Evolutionary conservation across 805 yeast genomes (phyloP).

Genomic region (Lipomyces lipofer): DNA sequence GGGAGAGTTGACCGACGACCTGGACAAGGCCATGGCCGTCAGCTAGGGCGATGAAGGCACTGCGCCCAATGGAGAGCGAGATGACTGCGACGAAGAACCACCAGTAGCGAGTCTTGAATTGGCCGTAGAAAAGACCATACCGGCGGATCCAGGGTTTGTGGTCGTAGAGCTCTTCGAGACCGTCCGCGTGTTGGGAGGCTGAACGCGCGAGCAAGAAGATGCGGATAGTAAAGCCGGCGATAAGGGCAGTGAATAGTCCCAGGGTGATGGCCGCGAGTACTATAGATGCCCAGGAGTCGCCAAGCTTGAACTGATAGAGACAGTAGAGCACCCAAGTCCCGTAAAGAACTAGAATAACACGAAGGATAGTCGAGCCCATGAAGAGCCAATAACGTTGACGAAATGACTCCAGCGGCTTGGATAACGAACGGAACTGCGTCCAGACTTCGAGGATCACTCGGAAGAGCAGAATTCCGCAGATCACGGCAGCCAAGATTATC

Average conservation of each 20-base stretch:
- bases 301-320: slow-evolving; percentile 38
- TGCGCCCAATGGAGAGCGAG: slow-evolving; percentile 35
- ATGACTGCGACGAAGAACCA: slow-evolving; percentile 38
- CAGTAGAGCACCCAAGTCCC: slow-evolving; percentile 40
- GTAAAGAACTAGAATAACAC: slow-evolving; percentile 38
- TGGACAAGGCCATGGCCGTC: slow-evolving; percentile 40
- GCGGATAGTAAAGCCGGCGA: slow-evolving; percentile 33
- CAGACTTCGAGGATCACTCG: slow-evolving; percentile 34
- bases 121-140: slow-evolving; percentile 41
- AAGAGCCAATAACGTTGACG: slow-evolving; percentile 34
- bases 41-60: slow-evolving; percentile 40
- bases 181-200: slow-evolving; percentile 32
- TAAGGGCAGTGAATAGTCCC: slow-evolving; percentile 34
- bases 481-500: slow-evolving; percentile 34
- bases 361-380: slow-evolving; percentile 34
- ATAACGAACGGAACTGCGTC: slow-evolving; percentile 12
- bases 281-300: slow-evolving; percentile 39
- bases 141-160: slow-evolving; percentile 39
- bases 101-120: slow-evolving; percentile 39
- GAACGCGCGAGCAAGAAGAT: slow-evolving; percentile 35
- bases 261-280: slow-evolving; percentile 38
- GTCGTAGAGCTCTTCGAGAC: slow-evolving; percentile 33
- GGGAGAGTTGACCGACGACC: slow-evolving; percentile 39
- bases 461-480: slow-evolving; percentile 33
- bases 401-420: slow-evolving; percentile 28